A percentile compares a stretch with the other conserved stretches of the same genome.
These are phyloP conservation scores for Magnolia officinalis DNA, from an alignment of 164 flowering plant genomes.

Conservation along the genomic window DNA sequence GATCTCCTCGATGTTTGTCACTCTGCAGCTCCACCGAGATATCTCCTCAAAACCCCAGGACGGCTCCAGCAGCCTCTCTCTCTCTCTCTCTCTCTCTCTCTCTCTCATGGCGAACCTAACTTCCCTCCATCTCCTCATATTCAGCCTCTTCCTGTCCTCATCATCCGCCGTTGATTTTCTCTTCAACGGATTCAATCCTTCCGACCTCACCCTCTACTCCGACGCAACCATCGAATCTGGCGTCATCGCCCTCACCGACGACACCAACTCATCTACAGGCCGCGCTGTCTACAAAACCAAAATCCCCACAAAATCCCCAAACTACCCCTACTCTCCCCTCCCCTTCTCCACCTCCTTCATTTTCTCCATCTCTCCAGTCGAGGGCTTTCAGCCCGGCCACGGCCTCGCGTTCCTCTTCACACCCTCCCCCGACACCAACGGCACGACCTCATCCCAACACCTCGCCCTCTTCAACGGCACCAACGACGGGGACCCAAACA, in stretches of 20 bases:
- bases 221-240: conserved; percentile 19
- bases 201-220: conserved; percentile 16
- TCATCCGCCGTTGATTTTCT: conserved; percentile 16
- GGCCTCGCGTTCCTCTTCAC: conserved; percentile 35
- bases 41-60: no score
- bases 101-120: neutral
- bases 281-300: conserved; percentile 28
- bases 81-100: neutral
- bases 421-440: conserved; percentile 18
- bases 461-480: conserved; percentile 20
- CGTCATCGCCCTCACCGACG: conserved; percentile 26
- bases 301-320: conserved; percentile 22
- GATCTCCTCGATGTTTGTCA: no score
- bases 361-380: conserved; percentile 30
- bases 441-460: conserved; percentile 23
- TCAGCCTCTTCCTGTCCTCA: neutral
- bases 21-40: no score
- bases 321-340: conserved; percentile 10
- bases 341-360: conserved; percentile 42
- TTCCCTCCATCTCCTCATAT: neutral
- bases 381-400: conserved; percentile 24
- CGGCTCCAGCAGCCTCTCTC: no score
- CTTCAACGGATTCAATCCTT: conserved; percentile 30
- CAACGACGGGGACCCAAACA: conserved; percentile 1
- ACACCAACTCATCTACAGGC: conserved; percentile 26